Base-by-base conservation (phyloP, 1,139 yeast species). In the Suhomyces choctaworum region DNA sequence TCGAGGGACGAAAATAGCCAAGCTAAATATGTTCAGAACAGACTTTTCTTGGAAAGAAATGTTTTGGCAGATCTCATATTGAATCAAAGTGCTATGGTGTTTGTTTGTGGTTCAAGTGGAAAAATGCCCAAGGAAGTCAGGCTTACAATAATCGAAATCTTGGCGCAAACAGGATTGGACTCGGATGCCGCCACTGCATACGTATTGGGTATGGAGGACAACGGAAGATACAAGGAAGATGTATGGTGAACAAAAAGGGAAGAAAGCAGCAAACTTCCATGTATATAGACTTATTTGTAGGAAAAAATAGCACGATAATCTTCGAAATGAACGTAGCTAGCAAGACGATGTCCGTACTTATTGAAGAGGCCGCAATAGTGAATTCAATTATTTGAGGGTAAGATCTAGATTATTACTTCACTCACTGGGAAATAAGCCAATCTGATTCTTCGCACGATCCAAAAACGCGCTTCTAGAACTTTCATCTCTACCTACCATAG, bases 101-200 rank as follows among this genome's bases (percentile, higher is more conserved):
- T 82, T 55, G 69, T 92, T 2, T 90, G 98, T 66, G 97, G 98
- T 0, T 82, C 96, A 9, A 82, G 95, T 22, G 98, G 98, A 1
- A 78, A 80, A 45, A 94, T 92, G 98, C 98, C 99, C 1, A 73
- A 81, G 24, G 94, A 92, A 55, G 95, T 92, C 1, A 68, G 95
- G 42, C 60, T 84, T 14, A 90, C 97, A 0, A 54, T 90, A 14
- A 70, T 71, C n/a, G 82, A 77, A 21, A 75, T 82, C 15, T 50
- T 88, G 9, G 62, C 64, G 36, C 73, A 75, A 42, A 54, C 59
- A 32, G 71, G 70, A 4, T 33, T 66, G 19, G 53, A 62, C 9
- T 72, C 66, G 2, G 70, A 64, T 1, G 67, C 66, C 10, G 83
- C 90, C 0, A 73, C 71, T 24, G 48, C 56, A 20, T 78, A 70